phyloP scores from a whole-genome alignment of 352 stramenopile genomes.

The Globisporangium nodosum region DNA sequence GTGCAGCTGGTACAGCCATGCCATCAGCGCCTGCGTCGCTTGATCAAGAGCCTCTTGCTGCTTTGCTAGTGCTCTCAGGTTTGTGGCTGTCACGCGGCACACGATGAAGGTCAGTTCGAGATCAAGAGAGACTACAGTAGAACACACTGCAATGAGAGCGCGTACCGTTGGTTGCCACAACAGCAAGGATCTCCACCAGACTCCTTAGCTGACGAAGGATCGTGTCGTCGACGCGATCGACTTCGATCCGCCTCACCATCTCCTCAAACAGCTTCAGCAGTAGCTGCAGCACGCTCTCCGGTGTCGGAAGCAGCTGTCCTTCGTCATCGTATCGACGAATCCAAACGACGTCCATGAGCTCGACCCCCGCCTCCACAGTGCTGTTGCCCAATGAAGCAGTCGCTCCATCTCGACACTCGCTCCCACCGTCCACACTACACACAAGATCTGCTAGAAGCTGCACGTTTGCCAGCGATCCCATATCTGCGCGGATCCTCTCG shows the following conservation, averaged over 20 bases:
- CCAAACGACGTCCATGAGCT: constrained; percentile 27
- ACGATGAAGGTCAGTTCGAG: too few relatives aligned
- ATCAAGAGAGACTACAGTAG: neutral
- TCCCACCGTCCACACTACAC: neutral
- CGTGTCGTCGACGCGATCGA: neutral
- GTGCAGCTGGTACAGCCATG: constrained; percentile 7
- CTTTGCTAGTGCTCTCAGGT: neutral
- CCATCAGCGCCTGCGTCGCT: constrained; percentile 1
- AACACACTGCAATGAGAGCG: neutral
- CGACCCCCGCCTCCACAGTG: constrained; percentile 17
- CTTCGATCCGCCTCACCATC: constrained; percentile 4
- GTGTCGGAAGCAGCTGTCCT: constrained; percentile 17
- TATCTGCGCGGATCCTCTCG: constrained; percentile 1
- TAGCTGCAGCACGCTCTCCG: constrained; percentile 13
- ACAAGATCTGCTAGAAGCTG: neutral
- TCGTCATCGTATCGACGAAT: constrained; percentile 27
- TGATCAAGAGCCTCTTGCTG: neutral
- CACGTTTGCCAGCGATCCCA: neutral
- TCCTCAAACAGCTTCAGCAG: constrained; percentile 14
- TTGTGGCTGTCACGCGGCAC: neutral
- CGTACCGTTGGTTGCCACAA: constrained; percentile 21
- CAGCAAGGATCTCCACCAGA: constrained; percentile 15
- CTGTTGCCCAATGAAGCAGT: neutral
- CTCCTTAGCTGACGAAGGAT: constrained; percentile 9
- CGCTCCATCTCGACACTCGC: neutral